phyloP scores from a whole-genome alignment of 2,329 filamentous ascomycete species.

The Alternaria rosae region DNA sequence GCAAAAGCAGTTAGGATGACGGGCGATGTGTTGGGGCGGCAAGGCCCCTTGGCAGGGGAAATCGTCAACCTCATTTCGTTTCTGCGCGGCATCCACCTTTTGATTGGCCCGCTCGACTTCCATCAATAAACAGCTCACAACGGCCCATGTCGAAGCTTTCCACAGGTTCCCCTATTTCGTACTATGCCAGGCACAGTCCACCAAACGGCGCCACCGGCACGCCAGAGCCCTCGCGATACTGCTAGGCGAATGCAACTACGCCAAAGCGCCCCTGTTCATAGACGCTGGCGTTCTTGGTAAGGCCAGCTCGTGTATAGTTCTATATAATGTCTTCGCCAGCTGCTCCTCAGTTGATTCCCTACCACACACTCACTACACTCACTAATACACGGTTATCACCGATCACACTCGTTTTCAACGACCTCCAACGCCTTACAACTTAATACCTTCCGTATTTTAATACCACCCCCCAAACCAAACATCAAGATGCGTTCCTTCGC shows the following conservation, averaged over 20 bases:
- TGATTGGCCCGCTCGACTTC: constrained; percentile 31
- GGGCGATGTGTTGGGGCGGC: constrained; percentile 39
- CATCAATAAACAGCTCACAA: constrained; percentile 44
- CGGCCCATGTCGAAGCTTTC: constrained; percentile 32
- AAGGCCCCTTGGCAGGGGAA: constrained; percentile 41
- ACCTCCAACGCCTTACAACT: constrained; percentile 36
- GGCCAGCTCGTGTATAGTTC: constrained; percentile 31
- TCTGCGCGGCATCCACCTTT: constrained; percentile 24
- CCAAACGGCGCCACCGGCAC: constrained; percentile 36
- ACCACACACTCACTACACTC: constrained; percentile 49
- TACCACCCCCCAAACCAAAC: constrained; percentile 29
- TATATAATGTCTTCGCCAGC: constrained; percentile 47
- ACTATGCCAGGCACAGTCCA: constrained; percentile 34
- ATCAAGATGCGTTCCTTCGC: constrained; percentile 52
- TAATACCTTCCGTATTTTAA: constrained; percentile 48
- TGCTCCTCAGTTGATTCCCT: constrained; percentile 28
- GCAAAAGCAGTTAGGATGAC: constrained; percentile 26
- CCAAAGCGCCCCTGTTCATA: constrained; percentile 33
- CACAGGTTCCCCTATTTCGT: constrained; percentile 44
- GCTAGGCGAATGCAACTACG: constrained; percentile 37
- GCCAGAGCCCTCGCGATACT: constrained; percentile 30
- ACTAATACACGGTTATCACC: constrained; percentile 50
- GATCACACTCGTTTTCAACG: constrained; percentile 52
- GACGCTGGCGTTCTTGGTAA: constrained; percentile 31
- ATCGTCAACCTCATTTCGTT: constrained; percentile 46